A percentile compares a stretch with the other conserved stretches of the same genome.
Evolutionary conservation across 176 grass and related monocot species (phyloP).

Genomic region (Alloteropsis semialata): DNA sequence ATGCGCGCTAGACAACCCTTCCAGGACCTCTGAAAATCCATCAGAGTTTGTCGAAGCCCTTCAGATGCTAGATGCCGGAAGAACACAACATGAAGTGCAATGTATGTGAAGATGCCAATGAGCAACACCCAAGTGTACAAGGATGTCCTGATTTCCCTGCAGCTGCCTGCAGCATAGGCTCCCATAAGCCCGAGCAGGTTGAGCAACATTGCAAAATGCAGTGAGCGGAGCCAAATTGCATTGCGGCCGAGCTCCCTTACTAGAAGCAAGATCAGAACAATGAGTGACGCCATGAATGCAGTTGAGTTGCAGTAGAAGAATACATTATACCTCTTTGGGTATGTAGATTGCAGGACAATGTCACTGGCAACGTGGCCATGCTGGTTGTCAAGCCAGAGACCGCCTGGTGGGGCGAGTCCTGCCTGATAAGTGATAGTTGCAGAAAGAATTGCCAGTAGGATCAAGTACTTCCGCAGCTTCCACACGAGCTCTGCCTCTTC

Average conservation of each 20-base stretch:
- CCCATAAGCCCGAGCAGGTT: slow-evolving; percentile 26
- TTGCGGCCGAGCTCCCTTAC: not conserved
- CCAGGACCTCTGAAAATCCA: slow-evolving; percentile 3
- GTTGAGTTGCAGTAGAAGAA: slow-evolving; percentile 50
- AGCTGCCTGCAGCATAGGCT: slow-evolving; percentile 31
- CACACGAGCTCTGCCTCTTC: slow-evolving; percentile 34
- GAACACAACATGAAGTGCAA: slow-evolving; percentile 29
- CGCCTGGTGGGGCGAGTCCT: slow-evolving; percentile 49
- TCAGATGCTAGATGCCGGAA: slow-evolving; percentile 26
- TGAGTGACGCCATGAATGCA: slow-evolving; percentile 41
- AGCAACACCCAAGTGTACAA: slow-evolving; percentile 25
- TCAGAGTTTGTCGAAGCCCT: not conserved
- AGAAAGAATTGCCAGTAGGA: slow-evolving; percentile 43
- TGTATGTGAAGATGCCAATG: slow-evolving; percentile 26
- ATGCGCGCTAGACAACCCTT: not conserved
- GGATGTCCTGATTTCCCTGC: slow-evolving; percentile 26
- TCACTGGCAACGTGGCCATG: slow-evolving; percentile 30
- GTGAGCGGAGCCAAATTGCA: slow-evolving; percentile 27
- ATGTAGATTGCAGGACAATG: slow-evolving; percentile 27
- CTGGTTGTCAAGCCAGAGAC: slow-evolving; percentile 51
- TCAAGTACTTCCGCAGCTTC: slow-evolving; percentile 53
- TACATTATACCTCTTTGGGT: slow-evolving; percentile 27
- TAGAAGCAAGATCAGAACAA: slow-evolving; percentile 36
- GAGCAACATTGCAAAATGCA: slow-evolving; percentile 25
- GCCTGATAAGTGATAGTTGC: slow-evolving; percentile 44